Conservation (phyloP, 2,329 filamentous ascomycete species). For the Sodiomyces alkalinus region DNA sequence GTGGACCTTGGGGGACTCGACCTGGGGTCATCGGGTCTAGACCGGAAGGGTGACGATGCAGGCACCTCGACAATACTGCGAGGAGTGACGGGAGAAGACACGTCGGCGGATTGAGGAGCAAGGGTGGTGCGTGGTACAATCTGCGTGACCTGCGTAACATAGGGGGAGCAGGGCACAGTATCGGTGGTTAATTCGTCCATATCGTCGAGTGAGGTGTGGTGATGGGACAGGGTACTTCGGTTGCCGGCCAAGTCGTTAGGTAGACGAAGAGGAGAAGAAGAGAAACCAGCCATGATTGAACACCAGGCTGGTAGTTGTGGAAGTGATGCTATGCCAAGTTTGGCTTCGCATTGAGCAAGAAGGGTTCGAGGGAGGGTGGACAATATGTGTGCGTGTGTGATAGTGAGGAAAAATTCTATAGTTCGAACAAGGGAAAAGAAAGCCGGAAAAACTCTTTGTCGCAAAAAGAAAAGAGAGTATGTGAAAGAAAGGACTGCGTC, state of each 20-base stretch:
- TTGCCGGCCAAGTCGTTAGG: no score
- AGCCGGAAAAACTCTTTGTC: background rate
- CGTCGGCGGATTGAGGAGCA: conserved; percentile 9
- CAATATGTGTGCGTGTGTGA: no score
- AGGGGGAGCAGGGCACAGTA: conserved; percentile 28
- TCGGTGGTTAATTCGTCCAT: conserved; percentile 29
- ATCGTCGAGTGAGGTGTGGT: conserved; percentile 18
- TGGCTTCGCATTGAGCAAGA: background rate
- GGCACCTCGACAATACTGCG: conserved; percentile 53
- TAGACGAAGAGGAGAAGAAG: background rate
- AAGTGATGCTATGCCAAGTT: no score
- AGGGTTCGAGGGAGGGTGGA: no score
- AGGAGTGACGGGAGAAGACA: conserved; percentile 27
- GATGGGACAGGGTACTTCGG: no score
- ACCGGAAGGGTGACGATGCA: conserved; percentile 65
- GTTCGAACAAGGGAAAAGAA: no score
- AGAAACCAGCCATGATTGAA: conserved; percentile 1
- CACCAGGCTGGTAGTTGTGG: background rate
- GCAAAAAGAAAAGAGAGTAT: background rate
- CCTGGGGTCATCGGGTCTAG: conserved; percentile 9
- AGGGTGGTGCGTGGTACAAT: conserved; percentile 25
- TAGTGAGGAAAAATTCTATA: no score
- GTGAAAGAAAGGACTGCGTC: no score
- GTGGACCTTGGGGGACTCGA: conserved; percentile 2
- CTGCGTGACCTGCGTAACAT: conserved; percentile 32